Base-by-base conservation (phyloP, 257 asterid genomes). In the Voacanga thouarsii region DNA sequence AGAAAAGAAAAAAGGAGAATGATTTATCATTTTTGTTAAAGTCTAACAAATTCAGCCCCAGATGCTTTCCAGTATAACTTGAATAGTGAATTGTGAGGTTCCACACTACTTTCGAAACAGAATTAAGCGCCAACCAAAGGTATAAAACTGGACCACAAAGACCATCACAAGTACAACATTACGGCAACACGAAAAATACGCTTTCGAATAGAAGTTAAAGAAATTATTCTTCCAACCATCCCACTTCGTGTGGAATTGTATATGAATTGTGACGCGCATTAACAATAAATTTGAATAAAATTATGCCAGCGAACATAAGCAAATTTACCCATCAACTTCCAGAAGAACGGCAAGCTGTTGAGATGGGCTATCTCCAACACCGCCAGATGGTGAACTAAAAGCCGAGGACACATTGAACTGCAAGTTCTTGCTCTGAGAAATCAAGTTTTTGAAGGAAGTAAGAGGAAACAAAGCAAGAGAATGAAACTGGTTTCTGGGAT, bases 291-390 rank as follows among this genome's bases (percentile, higher is more conserved):
- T 51, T 51, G 21, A 51, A 51, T 33, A 2, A 14, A 51, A 12
- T 51, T 51, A 15, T 51, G 57, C 6, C 6, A 12, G 57, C 21
- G 15, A 3, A 51, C 2, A 51, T 51, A 19, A 51, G 21, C 19
- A 21, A 76, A 43, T 24, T 55, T 67, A 95, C 99, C 98, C 98
- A 87, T 95, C 99, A 78, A 89, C 96, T 89, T 95, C 94, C 77
- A 95, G 90, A 72, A 95, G 94, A 84, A 92, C 82, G 33, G 97
- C 93, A 75, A 90, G 84, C 79, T 89, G 77, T 68, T 76, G 85
- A 79, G 92, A 79, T 74, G 82, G 86, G 66, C 74, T 78, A 28
- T 77, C 65, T 26, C 80, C 92, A 65, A 79, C 10, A 59, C 51
- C 23, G 44, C 37, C 45, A 9, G 89, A 72, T 28, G 88, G 79